Conservation (phyloP, 805 yeast species). For the Candida maesae region DNA sequence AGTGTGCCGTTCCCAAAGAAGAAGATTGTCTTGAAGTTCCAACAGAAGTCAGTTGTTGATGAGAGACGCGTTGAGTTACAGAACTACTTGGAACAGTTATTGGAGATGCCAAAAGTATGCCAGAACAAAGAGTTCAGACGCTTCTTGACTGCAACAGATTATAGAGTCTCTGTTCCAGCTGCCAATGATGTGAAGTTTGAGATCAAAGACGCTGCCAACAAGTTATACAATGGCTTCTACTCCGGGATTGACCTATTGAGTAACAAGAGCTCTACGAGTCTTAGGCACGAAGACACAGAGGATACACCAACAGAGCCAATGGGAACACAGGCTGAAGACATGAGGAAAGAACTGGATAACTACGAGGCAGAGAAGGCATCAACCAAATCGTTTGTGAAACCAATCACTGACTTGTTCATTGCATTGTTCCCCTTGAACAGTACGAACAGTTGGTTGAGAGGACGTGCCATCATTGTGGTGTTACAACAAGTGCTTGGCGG, state of each 20-base stretch:
- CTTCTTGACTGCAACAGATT: constrained; percentile 53
- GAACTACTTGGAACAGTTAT: constrained; percentile 52
- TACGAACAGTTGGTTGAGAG: constrained; percentile 76
- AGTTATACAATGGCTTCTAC: constrained; percentile 19
- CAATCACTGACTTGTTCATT: constrained; percentile 74
- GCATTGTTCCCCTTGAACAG: constrained; percentile 62
- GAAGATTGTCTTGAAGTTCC: constrained; percentile 68
- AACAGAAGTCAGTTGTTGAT: constrained; percentile 58
- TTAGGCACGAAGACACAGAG: constrained; percentile 9
- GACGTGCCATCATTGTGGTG: constrained; percentile 75
- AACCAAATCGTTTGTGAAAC: constrained; percentile 62
- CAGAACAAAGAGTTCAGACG: constrained; percentile 66
- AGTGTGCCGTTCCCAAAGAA: constrained; percentile 54
- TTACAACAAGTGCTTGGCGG: constrained; percentile 86
- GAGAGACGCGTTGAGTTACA: constrained; percentile 60
- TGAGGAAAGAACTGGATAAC: constrained; percentile 51
- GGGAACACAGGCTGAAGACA: constrained; percentile 35
- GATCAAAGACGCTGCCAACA: constrained; percentile 21
- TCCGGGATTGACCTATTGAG: constrained; percentile 15
- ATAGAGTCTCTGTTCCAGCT: constrained; percentile 4
- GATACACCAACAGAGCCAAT: constrained; percentile 4
- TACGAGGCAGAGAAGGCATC: constrained; percentile 27
- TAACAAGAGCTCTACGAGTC: constrained; percentile 14
- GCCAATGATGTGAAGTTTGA: neutral
- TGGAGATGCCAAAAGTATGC: constrained; percentile 67